phyloP scores from a whole-genome alignment of 73 alveolate species.

The Tetrahymena malaccensis region DNA sequence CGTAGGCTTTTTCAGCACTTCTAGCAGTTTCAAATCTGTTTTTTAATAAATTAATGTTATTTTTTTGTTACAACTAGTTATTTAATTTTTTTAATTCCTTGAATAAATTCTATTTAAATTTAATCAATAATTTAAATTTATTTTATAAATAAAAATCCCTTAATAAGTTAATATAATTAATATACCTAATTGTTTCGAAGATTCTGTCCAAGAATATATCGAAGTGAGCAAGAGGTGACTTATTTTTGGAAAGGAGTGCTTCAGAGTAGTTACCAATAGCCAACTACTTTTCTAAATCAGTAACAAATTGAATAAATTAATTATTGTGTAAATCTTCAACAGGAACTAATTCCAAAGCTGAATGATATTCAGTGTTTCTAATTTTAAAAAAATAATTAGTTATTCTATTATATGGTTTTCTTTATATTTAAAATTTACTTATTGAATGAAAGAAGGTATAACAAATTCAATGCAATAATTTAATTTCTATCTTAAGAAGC shows the following conservation, averaged over 20 bases:
- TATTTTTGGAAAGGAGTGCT: slow-evolving; percentile 57
- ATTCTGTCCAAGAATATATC: slow-evolving; percentile 70
- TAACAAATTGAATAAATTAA: slow-evolving; percentile 52
- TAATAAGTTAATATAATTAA: too few species aligned
- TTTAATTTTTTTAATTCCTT: too few species aligned
- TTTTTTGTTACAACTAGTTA: background rate
- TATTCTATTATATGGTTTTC: background rate
- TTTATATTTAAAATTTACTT: background rate
- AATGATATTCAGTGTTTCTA: slow-evolving; percentile 53
- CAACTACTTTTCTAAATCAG: slow-evolving; percentile 66
- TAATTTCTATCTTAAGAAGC: background rate
- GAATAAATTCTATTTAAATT: too few species aligned
- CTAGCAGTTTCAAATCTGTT: slow-evolving; percentile 67
- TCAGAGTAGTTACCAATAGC: slow-evolving; percentile 78
- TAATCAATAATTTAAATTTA: too few species aligned
- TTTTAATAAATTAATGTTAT: too few species aligned
- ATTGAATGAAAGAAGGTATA: background rate
- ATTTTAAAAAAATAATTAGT: background rate
- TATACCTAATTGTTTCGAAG: slow-evolving; percentile 66
- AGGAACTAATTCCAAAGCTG: slow-evolving; percentile 54
- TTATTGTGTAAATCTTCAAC: slow-evolving; percentile 14
- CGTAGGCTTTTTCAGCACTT: slow-evolving; percentile 75
- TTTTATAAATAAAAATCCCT: too few species aligned
- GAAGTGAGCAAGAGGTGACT: slow-evolving; percentile 59
- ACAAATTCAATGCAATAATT: background rate